These are phyloP conservation scores for Lavandula angustifolia DNA, from an alignment of 257 asterid genomes.

Conservation along the genomic window DNA sequence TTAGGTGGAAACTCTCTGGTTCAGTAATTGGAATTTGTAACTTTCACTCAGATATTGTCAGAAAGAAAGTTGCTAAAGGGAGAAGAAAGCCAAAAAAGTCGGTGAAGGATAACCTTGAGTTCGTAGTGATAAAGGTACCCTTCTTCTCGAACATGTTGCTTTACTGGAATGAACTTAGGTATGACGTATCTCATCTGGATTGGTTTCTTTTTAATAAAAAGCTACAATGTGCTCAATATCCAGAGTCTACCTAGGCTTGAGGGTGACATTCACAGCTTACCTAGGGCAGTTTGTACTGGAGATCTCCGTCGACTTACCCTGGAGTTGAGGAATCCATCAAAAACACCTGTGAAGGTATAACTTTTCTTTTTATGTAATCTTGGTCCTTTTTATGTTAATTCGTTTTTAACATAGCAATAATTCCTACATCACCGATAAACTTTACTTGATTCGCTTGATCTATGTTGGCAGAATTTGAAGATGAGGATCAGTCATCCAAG, in stretches of 20 bases:
- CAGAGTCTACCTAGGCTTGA: conserved; percentile 93
- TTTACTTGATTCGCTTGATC: conserved; percentile 31
- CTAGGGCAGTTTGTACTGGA: conserved; percentile 72
- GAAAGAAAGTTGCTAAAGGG: conserved; percentile 58
- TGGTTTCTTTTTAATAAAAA: conserved; percentile 3
- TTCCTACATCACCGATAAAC: conserved; percentile 18
- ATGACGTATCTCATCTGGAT: conserved; percentile 23
- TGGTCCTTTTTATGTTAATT: conserved; percentile 10
- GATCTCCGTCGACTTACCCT: conserved; percentile 72
- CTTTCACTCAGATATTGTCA: conserved; percentile 60
- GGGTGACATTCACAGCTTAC: conserved; percentile 66
- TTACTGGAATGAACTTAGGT: conserved; percentile 25
- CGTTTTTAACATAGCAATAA: conserved; percentile 15
- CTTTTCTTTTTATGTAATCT: conserved; percentile 9
- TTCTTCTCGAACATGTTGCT: conserved; percentile 18
- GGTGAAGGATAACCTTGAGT: conserved; percentile 60
- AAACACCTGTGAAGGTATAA: conserved; percentile 73
- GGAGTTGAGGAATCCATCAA: conserved; percentile 84
- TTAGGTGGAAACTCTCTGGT: conserved; percentile 95
- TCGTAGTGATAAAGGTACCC: conserved; percentile 80
- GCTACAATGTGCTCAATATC: conserved; percentile 39
- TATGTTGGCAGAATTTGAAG: conserved; percentile 79
- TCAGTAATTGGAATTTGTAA: conserved; percentile 73
- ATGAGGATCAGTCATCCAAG: conserved; percentile 83
- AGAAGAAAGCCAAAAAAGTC: conserved; percentile 55